Percentiles rank a stretch among this genome's conserved stretches.
Conservation (phyloP, 2,329 filamentous ascomycete genomes). For the Epichloe coenophiala region DNA sequence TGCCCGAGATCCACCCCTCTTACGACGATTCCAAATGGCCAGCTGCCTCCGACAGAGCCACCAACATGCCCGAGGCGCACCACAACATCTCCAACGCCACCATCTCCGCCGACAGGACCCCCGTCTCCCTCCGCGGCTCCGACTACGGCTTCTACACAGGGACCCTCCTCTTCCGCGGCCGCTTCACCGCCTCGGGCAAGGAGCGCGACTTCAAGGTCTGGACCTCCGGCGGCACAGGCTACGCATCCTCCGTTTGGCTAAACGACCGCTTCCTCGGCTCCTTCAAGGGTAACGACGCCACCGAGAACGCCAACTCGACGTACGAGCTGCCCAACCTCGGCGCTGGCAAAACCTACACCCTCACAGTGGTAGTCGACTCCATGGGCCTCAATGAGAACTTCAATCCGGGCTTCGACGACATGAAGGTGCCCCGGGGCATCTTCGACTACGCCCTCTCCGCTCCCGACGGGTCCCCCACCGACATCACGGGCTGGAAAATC, state of each 20-base stretch:
- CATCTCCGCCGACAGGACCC: slow-evolving; percentile 40
- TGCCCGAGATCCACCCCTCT: slow-evolving; percentile 50
- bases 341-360: slow-evolving; percentile 38
- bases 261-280: slow-evolving; percentile 50
- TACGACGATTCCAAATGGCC: slow-evolving; percentile 61
- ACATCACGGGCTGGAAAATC: slow-evolving; percentile 47
- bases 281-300: slow-evolving; percentile 40
- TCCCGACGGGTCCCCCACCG: slow-evolving; percentile 29
- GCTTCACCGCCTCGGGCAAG: slow-evolving; percentile 49
- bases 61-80: slow-evolving; percentile 31
- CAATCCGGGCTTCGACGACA: slow-evolving; percentile 42
- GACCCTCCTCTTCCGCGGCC: slow-evolving; percentile 54
- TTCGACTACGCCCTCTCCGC: slow-evolving; percentile 40
- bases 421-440: slow-evolving; percentile 51
- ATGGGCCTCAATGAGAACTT: slow-evolving; percentile 59
- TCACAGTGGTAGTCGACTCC: slow-evolving; percentile 61
- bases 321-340: slow-evolving; percentile 41
- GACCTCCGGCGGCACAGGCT: slow-evolving; percentile 55
- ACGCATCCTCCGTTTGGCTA: slow-evolving; percentile 54
- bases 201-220: slow-evolving; percentile 43
- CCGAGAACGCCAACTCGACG: slow-evolving; percentile 37
- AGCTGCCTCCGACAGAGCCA: neutral
- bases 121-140: slow-evolving; percentile 50
- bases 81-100: slow-evolving; percentile 48
- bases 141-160: slow-evolving; percentile 67